Evolutionary conservation across 192 early-diverging fungal genomes (phyloP), one percentile per base, ranked within the genome.

Genomic region (Mortierella hygrophila): DNA sequence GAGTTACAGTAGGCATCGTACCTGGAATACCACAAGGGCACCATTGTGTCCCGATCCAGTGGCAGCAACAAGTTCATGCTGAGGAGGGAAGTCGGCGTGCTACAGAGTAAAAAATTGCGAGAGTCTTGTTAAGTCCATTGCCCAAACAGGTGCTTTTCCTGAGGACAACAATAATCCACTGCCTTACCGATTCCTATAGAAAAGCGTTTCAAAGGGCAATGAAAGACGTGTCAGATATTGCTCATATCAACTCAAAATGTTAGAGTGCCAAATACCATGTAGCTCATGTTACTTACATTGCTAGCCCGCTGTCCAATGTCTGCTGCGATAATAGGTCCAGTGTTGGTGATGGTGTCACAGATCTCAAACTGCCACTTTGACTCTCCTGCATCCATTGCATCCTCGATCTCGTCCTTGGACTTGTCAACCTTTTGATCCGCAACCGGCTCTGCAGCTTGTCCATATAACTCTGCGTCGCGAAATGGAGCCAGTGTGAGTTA

Each of bases 301-400:
- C 84, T 91, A 49, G 90, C 89, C 0, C 92, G 90, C 70, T 91
- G 91, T 23, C 97, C 97, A 38, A 96, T 89, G 13, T 93, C 94
- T 88, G 96, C 92, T 76, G 92, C 94, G 2, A 91, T 88, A 57
- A 97, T 93, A 9, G 97, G 94, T 5, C 97, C 97, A 0, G 94
- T 94, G 76, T 94, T 94, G 21, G 94, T 77, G 1, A 99, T 82
- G 15, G 93, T 92, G 85, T 98, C 97, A 73, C 93, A 93, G 0
- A 98, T 92, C n/a, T 90, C 88, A 76, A 95, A 93, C 9, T 81
- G 88, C 82, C 94, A 93, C 10, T 89, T 84, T 70, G 78, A 80
- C 3, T 76, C 83, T 49, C 83, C 89, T 76, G 77, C 65, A 52
- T 69, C 68, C 83, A 73, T 79, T 11, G 54, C 79, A n/a, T 69